phyloP scores from a whole-genome alignment of 768 basidiomycete species.

The Pisolithus orientalis region DNA sequence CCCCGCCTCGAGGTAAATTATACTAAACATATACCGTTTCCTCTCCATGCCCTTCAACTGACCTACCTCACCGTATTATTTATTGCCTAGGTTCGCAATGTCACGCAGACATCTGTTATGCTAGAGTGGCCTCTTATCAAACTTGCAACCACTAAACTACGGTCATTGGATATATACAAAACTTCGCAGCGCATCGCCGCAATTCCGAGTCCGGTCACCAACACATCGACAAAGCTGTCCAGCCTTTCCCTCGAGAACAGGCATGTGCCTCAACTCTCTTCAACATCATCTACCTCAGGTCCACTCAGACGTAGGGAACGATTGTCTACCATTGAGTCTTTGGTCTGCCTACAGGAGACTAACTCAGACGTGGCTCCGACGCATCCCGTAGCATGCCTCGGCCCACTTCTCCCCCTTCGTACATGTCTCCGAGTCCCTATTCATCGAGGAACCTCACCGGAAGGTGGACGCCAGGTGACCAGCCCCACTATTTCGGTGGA shows the following conservation, averaged over 20 bases:
- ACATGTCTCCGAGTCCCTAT: conserved; percentile 39
- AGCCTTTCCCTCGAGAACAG: conserved; percentile 61
- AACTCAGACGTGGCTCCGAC: conserved; percentile 44
- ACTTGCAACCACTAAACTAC: conserved; percentile 79
- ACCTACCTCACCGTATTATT: neutral
- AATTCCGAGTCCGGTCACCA: conserved; percentile 75
- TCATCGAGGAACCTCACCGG: conserved; percentile 58
- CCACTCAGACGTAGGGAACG: conserved; percentile 21
- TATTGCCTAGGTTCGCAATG: conserved; percentile 65
- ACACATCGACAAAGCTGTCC: conserved; percentile 85
- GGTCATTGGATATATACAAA: conserved; percentile 88
- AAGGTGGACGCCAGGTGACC: conserved; percentile 55
- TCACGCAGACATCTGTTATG: conserved; percentile 95
- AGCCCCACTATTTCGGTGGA: conserved; percentile 25
- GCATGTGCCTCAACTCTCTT: conserved; percentile 28
- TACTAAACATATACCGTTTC: too few relatives aligned
- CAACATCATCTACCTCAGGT: conserved; percentile 31
- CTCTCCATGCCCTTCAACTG: neutral
- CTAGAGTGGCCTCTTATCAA: conserved; percentile 89
- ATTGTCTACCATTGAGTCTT: too few relatives aligned
- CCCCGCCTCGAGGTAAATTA: conserved; percentile 64
- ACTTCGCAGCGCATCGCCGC: conserved; percentile 84
- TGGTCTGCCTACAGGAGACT: too few relatives aligned
- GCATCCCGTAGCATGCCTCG: conserved; percentile 46
- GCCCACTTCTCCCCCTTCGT: conserved; percentile 39